Evolutionary conservation across 2,329 filamentous ascomycete genomes (phyloP).

Genomic region (Fusarium sp.): DNA sequence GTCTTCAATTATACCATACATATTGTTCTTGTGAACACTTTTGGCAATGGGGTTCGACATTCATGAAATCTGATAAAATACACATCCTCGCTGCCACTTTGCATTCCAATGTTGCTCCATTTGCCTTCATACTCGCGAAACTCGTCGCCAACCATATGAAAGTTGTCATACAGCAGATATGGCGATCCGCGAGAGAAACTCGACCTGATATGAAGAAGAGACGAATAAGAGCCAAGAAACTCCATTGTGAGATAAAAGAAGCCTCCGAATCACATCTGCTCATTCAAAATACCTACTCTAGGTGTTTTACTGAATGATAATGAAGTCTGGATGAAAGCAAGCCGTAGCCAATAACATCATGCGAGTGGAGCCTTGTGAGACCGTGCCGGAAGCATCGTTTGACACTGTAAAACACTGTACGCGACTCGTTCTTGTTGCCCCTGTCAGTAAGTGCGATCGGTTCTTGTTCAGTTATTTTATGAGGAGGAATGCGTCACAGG

Average conservation of each 20-base stretch:
- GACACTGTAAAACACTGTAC: conserved; percentile 7
- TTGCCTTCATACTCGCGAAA: not conserved
- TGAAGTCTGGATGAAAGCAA: not conserved
- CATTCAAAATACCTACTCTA: not conserved
- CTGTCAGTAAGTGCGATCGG: conserved; percentile 16
- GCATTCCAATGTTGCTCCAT: not conserved
- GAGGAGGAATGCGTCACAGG: not conserved
- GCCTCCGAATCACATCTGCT: not conserved
- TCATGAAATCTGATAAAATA: not conserved
- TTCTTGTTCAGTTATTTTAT: not conserved
- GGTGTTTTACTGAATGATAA: not conserved
- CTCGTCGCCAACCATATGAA: not conserved
- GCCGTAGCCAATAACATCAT: not conserved
- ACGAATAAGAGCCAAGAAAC: not conserved
- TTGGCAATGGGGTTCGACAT: not conserved
- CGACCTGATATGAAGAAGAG: not conserved
- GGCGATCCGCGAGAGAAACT: not conserved
- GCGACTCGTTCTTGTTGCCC: conserved; percentile 12
- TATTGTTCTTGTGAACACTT: not conserved
- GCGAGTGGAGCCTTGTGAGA: not conserved
- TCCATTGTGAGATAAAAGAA: no score
- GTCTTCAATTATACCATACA: not conserved
- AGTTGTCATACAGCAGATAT: not conserved
- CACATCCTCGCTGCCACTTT: not conserved
- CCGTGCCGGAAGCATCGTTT: not conserved